These are phyloP conservation scores for Phaeosphaeria sp. DNA, from an alignment of 2,329 filamentous ascomycete genomes.

Conservation along the genomic window DNA sequence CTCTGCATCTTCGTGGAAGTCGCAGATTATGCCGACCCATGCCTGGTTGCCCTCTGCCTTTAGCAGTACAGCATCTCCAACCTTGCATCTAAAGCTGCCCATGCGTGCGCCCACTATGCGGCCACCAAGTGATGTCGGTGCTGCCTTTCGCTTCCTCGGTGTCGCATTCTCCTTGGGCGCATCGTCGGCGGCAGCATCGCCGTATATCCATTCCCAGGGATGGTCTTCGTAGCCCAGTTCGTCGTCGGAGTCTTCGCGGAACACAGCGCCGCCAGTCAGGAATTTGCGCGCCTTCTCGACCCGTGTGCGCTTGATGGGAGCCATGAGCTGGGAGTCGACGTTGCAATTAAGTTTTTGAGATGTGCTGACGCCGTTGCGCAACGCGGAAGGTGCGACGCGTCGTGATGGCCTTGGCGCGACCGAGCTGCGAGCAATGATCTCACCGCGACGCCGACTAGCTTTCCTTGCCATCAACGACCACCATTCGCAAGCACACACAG, in stretches of 20 bases:
- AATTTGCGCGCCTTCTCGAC: slow-evolving; percentile 56
- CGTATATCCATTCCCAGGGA: slow-evolving; percentile 66
- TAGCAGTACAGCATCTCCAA: slow-evolving; percentile 85
- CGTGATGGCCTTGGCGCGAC: slow-evolving; percentile 37
- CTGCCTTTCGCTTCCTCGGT: slow-evolving; percentile 43
- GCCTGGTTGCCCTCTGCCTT: slow-evolving; percentile 90
- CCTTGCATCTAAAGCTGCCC: slow-evolving; percentile 77
- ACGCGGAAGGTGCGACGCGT: slow-evolving; percentile 36
- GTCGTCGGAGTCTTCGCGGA: slow-evolving; percentile 84
- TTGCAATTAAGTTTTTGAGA: slow-evolving; percentile 22
- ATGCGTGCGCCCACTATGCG: slow-evolving; percentile 82
- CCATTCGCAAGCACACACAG: background rate
- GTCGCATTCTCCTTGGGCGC: slow-evolving; percentile 30
- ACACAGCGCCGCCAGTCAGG: slow-evolving; percentile 67
- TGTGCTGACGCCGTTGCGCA: slow-evolving; percentile 32
- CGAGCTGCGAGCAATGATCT: slow-evolving; percentile 29
- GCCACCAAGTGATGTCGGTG: slow-evolving; percentile 28
- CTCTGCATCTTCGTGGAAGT: slow-evolving; percentile 71
- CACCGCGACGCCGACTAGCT: slow-evolving; percentile 6
- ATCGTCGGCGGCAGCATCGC: slow-evolving; percentile 29
- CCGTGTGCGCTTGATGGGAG: slow-evolving; percentile 49
- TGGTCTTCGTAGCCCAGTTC: slow-evolving; percentile 68
- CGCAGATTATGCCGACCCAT: slow-evolving; percentile 89
- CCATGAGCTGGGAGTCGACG: slow-evolving; percentile 39
- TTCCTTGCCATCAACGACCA: background rate